Base-by-base conservation (phyloP, 192 early-diverging fungal species). In the Coemansia sp. region DNA sequence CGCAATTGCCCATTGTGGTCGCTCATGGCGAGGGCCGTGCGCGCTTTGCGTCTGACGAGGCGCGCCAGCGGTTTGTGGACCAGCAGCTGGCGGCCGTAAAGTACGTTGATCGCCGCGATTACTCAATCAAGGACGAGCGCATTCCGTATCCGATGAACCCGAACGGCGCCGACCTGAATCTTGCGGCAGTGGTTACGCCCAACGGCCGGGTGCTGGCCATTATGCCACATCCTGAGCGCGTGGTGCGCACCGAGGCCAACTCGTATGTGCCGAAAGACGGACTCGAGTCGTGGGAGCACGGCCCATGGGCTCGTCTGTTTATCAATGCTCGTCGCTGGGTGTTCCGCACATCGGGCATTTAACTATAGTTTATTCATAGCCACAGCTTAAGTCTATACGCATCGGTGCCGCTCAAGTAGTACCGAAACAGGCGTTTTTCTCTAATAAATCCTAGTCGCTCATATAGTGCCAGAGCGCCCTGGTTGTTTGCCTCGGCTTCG, bases 151-250 rank as follows among this genome's bases (percentile, higher is more conserved):
- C 98, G 45, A 88, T 85, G 84, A 99, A 99, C 82, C 98, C 98
- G 56, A 99, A 99, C 76, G 98, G 98, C 19, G 86, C 89, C 25
- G 87, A 88, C 12, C 27, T 84, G 59, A 95, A 93, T 52, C 86
- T 99, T 60, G 88, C 96, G n/a, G 98, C 88, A 12, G 84, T 98
- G 3, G 79, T 86, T 45, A 91, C 88, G 0, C 84, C 85, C 47
- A 89, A 93, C 62, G 98, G 98, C 35, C 88, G 96, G 59, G 90
- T 97, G 7, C 69, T 96, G 63, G 89, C 90, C 12, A 87, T 98
- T 79, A 99, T 99, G 98, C 98, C 98, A 50, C 98, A 99, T 71
- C 98, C 98, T 5, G 98, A 99, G 83, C 87, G 98, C 45, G 89
- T 93, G 35, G 85, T 94, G 5, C 83, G 91, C 35, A 87, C 87